Conservation (phyloP, 2,329 filamentous ascomycete species). For the Pseudogymnoascus destructans region DNA sequence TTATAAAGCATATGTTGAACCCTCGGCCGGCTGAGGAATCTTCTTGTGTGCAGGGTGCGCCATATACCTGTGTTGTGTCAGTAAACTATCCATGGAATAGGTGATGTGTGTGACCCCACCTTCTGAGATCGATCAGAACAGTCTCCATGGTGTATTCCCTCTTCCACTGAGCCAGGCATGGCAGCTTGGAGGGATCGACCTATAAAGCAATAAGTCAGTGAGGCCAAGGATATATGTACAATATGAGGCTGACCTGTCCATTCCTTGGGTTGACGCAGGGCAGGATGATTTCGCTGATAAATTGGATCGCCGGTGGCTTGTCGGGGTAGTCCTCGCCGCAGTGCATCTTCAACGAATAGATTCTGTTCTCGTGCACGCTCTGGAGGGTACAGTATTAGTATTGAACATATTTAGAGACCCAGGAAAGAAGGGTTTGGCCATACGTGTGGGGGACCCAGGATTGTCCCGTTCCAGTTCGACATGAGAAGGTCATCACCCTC, state of each 20-base stretch:
- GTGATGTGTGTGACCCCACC: conserved; percentile 34
- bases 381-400: conserved; percentile 26
- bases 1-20: conserved; percentile 42
- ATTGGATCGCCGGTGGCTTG: conserved; percentile 75
- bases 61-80: conserved; percentile 60
- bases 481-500: conserved; percentile 91
- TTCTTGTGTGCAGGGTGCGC: conserved; percentile 86
- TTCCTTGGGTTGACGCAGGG: conserved; percentile 75
- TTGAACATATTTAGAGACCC: neutral
- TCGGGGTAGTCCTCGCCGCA: conserved; percentile 86
- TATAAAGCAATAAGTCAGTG: conserved; percentile 24
- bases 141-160: conserved; percentile 92
- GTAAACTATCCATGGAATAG: conserved; percentile 19
- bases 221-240: neutral
- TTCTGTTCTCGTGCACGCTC: conserved; percentile 96
- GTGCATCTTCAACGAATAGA: conserved; percentile 96
- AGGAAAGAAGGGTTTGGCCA: conserved; percentile 27
- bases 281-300: conserved; percentile 91
- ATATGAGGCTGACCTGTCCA: conserved; percentile 45
- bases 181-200: conserved; percentile 73
- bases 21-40: conserved; percentile 83
- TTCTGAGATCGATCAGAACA: conserved; percentile 71
- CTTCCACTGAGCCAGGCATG: conserved; percentile 82
- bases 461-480: conserved; percentile 98
- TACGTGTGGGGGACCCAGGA: conserved; percentile 91